Evolutionary conservation across 23 red algal genomes (phyloP).

Genomic region (Agarophyton chilense): DNA sequence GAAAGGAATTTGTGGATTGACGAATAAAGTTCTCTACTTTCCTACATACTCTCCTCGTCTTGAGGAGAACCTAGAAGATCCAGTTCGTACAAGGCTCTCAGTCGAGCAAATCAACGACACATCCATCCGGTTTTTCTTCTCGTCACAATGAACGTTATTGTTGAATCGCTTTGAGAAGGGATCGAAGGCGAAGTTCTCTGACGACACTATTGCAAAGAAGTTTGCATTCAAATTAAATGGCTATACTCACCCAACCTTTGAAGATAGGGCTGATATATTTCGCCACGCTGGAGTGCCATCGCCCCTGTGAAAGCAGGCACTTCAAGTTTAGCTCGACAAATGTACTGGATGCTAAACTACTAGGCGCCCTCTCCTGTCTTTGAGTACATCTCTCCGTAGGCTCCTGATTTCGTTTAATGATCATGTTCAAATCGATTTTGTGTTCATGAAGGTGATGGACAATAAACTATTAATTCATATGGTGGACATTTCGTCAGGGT

Average conservation of each 20-base stretch:
- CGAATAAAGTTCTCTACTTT: too few species aligned
- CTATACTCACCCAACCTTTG: background rate
- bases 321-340: background rate
- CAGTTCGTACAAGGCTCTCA: too few species aligned
- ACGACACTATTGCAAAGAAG: constrained; percentile 1
- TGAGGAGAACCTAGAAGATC: too few species aligned
- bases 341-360: constrained; percentile 6
- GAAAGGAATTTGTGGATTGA: background rate
- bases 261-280: constrained; percentile 26
- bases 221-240: too few species aligned
- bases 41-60: too few species aligned
- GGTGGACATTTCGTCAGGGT: constrained; percentile 19
- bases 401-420: constrained; percentile 26
- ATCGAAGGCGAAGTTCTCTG: constrained; percentile 4
- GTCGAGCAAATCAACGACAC: too few species aligned
- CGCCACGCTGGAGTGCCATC: background rate
- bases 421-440: constrained; percentile 42
- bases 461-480: constrained; percentile 37
- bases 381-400: constrained; percentile 17
- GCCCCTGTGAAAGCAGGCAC: background rate
- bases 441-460: constrained; percentile 20
- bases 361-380: background rate
- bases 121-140: constrained; percentile 7
- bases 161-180: background rate
- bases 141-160: background rate